Evolutionary conservation across 352 stramenopile species (phyloP), one percentile per base, ranked within the genome.

Genomic region (Globisporangium emineosum): DNA sequence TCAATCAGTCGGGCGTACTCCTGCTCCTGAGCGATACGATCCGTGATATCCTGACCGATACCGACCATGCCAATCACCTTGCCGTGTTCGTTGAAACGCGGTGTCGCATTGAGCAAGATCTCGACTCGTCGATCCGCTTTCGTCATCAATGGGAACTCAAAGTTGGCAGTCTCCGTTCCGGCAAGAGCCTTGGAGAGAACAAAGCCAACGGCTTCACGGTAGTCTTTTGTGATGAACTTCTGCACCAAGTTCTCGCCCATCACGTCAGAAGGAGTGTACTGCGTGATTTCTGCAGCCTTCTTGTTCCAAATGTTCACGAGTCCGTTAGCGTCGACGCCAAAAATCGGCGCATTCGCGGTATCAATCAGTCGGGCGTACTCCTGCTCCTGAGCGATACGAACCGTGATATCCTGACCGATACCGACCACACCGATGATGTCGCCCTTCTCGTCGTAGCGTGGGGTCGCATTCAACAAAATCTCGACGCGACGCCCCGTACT

Each of bases 251-350:
- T 84, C 9, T 79, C 73, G 23, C 88, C 92, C 51, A 97, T 82
- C 15, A 94, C 93, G 65, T 98, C 93, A 6, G 91, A 68, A 33
- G 93, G 83, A 8, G 79, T 86, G 65, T 97, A 98, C 67, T 97
- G 89, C 2, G 91, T 98, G 50, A 94, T 94, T 17, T 89, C 86
- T 2, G 83, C 83, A 21, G 89, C 91, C 67, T 97, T 97, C 27
- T 92, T 78, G 67, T 98, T 97, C 89, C 88, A 97, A 61, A 93
- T 93, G 58, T 94, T 93, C 30, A 97, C 89, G 19, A 75, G 65
- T 5, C 87, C 86, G 15, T 96, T 69, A 32, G 81, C 83, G 42
- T 92, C 79, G 9, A 93, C 80, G 1, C 79, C 83, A 54, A 94
- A 91, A 59, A 90, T 91, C 27, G 84, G 86, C 3, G 86, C 86